A percentile compares a stretch with the other conserved stretches of the same genome.
Conservation (phyloP, 2,329 filamentous ascomycete species). For the Ophiognomonia clavigignenti-juglandacearum region DNA sequence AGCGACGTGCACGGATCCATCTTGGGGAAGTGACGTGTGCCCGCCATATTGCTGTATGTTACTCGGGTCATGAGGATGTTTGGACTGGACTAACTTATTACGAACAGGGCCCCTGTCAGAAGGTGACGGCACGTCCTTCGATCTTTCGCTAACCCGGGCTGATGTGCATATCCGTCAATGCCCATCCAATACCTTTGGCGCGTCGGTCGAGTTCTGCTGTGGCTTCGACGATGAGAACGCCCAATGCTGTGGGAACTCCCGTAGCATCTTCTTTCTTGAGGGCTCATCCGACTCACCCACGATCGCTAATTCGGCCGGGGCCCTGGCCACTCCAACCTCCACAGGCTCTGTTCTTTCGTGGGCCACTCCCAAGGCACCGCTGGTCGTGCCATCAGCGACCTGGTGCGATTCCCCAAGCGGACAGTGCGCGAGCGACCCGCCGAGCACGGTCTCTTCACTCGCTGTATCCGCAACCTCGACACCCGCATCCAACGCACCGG, state of each 20-base stretch:
- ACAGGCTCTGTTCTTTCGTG: background rate
- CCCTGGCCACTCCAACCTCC: background rate
- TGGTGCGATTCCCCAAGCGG: background rate
- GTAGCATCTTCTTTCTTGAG: constrained; percentile 2
- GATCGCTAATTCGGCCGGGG: background rate
- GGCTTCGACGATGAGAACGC: background rate
- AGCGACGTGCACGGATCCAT: constrained; percentile 6
- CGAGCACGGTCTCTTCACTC: background rate
- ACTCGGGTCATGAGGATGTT: no score
- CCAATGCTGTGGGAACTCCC: constrained; percentile 2
- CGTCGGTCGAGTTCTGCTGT: constrained; percentile 3
- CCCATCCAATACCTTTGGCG: background rate
- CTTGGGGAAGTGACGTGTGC: constrained; percentile 2
- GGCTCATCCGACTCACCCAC: background rate
- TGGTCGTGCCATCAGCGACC: background rate
- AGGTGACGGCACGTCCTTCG: background rate
- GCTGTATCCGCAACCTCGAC: background rate
- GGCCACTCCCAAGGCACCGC: background rate
- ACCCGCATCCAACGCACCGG: background rate
- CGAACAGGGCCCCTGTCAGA: no score
- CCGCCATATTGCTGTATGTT: constrained; percentile 5
- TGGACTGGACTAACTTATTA: no score
- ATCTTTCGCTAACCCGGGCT: background rate
- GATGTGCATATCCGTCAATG: constrained; percentile 6
- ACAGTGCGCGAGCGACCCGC: background rate